phyloP scores from a whole-genome alignment of 2,329 filamentous ascomycete species.

The Chaetomiaceae sp. region DNA sequence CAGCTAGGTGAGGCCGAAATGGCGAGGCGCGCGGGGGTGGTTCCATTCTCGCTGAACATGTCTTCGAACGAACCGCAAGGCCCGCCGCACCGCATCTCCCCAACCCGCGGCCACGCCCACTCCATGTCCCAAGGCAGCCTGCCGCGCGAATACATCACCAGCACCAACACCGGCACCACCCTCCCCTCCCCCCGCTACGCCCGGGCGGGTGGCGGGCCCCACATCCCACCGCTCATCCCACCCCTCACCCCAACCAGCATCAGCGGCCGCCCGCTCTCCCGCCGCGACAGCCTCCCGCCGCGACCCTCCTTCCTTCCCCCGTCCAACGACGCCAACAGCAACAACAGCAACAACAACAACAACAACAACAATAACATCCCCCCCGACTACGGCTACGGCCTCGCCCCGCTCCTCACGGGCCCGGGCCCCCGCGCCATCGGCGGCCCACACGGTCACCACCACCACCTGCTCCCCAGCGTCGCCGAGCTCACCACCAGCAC shows the following conservation, averaged over 20 bases:
- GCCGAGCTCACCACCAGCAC: conserved; percentile 59
- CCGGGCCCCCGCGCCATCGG: no score
- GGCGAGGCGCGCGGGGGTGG: conserved; percentile 83
- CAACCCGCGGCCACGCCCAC: conserved; percentile 33
- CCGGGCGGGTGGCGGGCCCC: no score
- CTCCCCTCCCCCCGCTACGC: conserved; percentile 40
- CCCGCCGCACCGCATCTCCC: conserved; percentile 1
- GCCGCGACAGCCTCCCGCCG: conserved; percentile 38
- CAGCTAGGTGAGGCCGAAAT: conserved; percentile 90
- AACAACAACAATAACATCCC: no score
- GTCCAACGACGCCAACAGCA: conserved; percentile 29
- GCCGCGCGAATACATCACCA: conserved; percentile 36
- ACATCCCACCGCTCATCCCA: no score
- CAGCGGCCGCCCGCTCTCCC: conserved; percentile 22
- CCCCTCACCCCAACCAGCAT: background rate
- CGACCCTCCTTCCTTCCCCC: conserved; percentile 22
- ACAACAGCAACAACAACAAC: no score
- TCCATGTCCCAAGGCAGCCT: conserved; percentile 43
- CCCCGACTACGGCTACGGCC: conserved; percentile 40
- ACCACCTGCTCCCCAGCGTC: conserved; percentile 49
- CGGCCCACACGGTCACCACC: no score
- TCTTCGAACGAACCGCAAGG: conserved; percentile 33
- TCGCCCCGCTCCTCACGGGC: conserved; percentile 50
- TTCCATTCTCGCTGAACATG: conserved; percentile 66
- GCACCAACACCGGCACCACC: no score